Conservation (phyloP, 176 grass and related monocot genomes). For the Juncus effusus region DNA sequence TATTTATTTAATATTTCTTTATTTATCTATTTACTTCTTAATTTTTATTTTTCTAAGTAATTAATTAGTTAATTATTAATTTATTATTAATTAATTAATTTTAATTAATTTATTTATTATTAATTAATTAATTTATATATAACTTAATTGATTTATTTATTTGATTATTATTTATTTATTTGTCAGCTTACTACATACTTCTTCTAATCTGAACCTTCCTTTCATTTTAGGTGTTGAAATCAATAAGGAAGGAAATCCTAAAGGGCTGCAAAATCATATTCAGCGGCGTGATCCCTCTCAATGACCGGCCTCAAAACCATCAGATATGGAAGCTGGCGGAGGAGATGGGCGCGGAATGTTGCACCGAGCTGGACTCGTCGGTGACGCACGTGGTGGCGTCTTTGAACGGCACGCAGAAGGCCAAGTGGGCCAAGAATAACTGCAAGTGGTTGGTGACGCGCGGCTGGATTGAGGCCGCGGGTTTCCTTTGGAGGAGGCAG, state of each 20-base stretch:
- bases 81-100: too few species aligned
- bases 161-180: conserved; percentile 6
- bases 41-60: too few species aligned
- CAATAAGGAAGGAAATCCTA: conserved; percentile 47
- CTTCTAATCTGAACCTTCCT: not conserved
- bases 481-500: conserved; percentile 50
- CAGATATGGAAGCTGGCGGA: conserved; percentile 76
- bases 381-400: conserved; percentile 65
- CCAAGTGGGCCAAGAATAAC: conserved; percentile 47
- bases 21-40: too few species aligned
- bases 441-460: conserved; percentile 70
- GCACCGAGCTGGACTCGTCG: conserved; percentile 40
- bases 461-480: conserved; percentile 64
- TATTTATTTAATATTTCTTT: too few species aligned
- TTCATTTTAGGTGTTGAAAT: conserved; percentile 56
- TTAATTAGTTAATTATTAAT: too few species aligned
- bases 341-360: conserved; percentile 64
- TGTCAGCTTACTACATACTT: not conserved
- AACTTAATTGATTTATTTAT: not conserved
- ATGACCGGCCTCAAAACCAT: conserved; percentile 35
- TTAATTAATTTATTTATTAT: not conserved
- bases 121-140: too few species aligned
- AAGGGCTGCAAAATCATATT: conserved; percentile 77
- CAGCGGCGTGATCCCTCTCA: conserved; percentile 58
- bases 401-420: conserved; percentile 50